These are phyloP conservation scores for Beauveria sp. DNA, from an alignment of 2,329 filamentous ascomycete genomes.

Conservation along the genomic window DNA sequence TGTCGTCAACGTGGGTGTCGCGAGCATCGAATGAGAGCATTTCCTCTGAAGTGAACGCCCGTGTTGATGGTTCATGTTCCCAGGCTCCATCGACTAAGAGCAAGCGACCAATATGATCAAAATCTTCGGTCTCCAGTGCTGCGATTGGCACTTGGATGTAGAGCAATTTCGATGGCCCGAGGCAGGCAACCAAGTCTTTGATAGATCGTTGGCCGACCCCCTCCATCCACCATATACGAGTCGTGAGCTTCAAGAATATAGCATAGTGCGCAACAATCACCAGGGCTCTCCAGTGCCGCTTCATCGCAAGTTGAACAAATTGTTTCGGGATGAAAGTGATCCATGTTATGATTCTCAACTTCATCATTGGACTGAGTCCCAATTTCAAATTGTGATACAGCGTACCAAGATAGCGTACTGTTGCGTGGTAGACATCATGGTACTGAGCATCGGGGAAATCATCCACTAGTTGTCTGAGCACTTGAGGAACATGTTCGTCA, in stretches of 20 bases:
- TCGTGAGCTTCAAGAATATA: slow-evolving; percentile 39
- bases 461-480: background rate
- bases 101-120: background rate
- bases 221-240: slow-evolving; percentile 42
- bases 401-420: slow-evolving; percentile 42
- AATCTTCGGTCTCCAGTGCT: slow-evolving; percentile 26
- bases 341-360: slow-evolving; percentile 44
- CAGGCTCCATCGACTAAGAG: background rate
- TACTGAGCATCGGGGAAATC: slow-evolving; percentile 24
- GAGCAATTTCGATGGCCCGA: slow-evolving; percentile 30
- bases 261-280: slow-evolving; percentile 47
- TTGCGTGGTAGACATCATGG: slow-evolving; percentile 31
- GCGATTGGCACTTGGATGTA: slow-evolving; percentile 35
- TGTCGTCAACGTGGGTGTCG: background rate
- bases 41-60: background rate
- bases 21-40: background rate
- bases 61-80: background rate
- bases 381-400: slow-evolving; percentile 41
- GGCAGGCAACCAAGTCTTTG: slow-evolving; percentile 34
- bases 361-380: slow-evolving; percentile 37
- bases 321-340: slow-evolving; percentile 40
- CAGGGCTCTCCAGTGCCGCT: slow-evolving; percentile 37
- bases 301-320: slow-evolving; percentile 37
- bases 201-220: slow-evolving; percentile 40
- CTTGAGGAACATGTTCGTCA: background rate